These are phyloP conservation scores for Elsinoe perseae DNA, from an alignment of 2,329 filamentous ascomycete genomes.

Conservation along the genomic window DNA sequence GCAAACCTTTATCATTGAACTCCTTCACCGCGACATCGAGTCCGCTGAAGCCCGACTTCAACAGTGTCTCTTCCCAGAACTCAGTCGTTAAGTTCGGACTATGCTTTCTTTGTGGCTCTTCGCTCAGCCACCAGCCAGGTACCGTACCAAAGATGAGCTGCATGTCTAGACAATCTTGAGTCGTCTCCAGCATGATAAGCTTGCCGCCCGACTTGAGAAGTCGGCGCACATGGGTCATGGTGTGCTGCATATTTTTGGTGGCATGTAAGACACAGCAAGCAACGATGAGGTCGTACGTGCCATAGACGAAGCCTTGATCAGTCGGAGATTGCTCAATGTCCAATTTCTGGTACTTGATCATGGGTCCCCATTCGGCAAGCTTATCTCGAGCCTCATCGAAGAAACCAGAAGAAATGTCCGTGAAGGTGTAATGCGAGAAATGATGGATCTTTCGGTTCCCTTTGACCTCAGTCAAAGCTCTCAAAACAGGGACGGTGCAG, in stretches of 20 bases:
- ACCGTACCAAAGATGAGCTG: not conserved
- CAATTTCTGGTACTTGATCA: not conserved
- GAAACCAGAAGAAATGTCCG: conserved; percentile 12
- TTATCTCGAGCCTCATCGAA: not conserved
- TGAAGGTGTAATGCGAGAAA: not conserved
- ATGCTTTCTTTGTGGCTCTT: not conserved
- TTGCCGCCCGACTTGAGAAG: conserved; percentile 10
- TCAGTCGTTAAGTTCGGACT: not conserved
- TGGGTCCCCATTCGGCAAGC: not conserved
- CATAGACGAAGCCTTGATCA: conserved; percentile 4
- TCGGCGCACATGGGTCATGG: not conserved
- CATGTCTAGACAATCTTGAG: not conserved
- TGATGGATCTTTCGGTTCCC: not conserved
- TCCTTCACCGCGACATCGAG: not conserved
- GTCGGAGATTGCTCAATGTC: conserved; percentile 7
- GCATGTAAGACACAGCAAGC: conserved; percentile 4
- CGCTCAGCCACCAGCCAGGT: conserved; percentile 6
- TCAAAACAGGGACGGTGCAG: not conserved
- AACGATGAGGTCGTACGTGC: conserved; percentile 8
- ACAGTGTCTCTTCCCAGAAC: not conserved
- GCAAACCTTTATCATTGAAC: not conserved
- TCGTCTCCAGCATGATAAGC: not conserved
- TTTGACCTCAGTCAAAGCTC: not conserved
- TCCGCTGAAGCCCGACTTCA: conserved; percentile 4
- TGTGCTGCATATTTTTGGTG: conserved; percentile 6